Evolutionary conservation across 2,329 filamentous ascomycete genomes (phyloP).

Genomic region (Coniochaeta pulveracea): DNA sequence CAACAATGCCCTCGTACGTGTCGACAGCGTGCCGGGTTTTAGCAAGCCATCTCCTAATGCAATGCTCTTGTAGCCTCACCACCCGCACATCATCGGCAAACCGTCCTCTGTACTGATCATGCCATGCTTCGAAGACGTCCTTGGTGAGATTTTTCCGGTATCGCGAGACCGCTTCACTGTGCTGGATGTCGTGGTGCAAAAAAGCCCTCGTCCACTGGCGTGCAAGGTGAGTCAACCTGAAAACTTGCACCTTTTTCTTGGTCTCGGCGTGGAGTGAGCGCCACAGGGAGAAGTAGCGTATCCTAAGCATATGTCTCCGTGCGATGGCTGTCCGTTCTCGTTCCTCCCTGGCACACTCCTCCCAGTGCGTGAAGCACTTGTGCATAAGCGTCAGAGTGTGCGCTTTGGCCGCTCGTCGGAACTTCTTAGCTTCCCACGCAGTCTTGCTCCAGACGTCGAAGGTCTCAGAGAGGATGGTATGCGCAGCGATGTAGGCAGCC

Average conservation of each 20-base stretch:
- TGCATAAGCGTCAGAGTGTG: slow-evolving; percentile 54
- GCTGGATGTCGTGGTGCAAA: slow-evolving; percentile 11
- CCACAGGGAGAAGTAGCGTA: slow-evolving; percentile 60
- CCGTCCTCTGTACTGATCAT: slow-evolving; percentile 14
- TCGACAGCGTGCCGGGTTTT: slow-evolving; percentile 6
- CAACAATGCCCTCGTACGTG: slow-evolving; percentile 8
- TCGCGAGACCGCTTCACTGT: slow-evolving; percentile 15
- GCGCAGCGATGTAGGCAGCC: background rate
- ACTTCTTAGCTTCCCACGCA: slow-evolving; percentile 21
- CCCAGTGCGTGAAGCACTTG: slow-evolving; percentile 61
- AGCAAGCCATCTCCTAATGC: slow-evolving; percentile 12
- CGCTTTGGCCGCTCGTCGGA: slow-evolving; percentile 49
- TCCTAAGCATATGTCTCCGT: slow-evolving; percentile 57
- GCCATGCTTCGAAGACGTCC: slow-evolving; percentile 19
- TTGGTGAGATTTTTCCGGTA: slow-evolving; percentile 17
- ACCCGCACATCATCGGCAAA: slow-evolving; percentile 12
- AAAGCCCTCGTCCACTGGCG: slow-evolving; percentile 16
- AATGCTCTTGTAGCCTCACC: slow-evolving; percentile 6
- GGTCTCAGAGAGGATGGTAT: background rate
- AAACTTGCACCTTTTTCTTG: slow-evolving; percentile 34
- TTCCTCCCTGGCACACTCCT: slow-evolving; percentile 50
- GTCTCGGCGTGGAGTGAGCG: slow-evolving; percentile 52
- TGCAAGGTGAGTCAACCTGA: slow-evolving; percentile 15
- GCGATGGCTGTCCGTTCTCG: slow-evolving; percentile 56
- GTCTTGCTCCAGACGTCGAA: background rate